Evolutionary conservation across 2,329 filamentous ascomycete species (phyloP), one percentile per base, ranked within the genome.

Genomic region (Fusarium sp.): DNA sequence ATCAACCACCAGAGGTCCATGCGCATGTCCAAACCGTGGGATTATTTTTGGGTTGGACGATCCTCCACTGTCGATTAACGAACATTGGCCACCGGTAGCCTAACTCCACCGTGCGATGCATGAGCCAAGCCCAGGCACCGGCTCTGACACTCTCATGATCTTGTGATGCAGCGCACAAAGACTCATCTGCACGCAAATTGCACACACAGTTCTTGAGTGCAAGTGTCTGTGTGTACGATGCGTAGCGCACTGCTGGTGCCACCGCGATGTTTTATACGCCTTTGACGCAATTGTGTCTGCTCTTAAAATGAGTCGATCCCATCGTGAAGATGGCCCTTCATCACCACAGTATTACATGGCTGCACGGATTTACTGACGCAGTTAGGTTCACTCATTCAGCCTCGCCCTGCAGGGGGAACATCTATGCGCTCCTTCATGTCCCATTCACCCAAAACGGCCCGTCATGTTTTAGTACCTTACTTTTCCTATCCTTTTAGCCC

Each of bases 61-160:
- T 72, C 68, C 68, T 71, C 68, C 68, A 64, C 65, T 59, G 69
- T 63, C 66, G 66, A 74, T 74, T 70, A 66, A 73, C 71, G 71
- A 73, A 53, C 28, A 46, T 41, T 52, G 39, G 58, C 53, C 30
- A 16, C 40, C 30, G 27, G n/a, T 15, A 53, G 46, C 58, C 50
- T 18, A 39, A 37, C 57, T 43, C 41, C 9, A 36, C 52, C 57
- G 41, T 55, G 41, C 43, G 41, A 47, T 64, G 46, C 40, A 53
- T 47, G 51, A 31, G 57, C 55, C 63, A 55, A 30, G 43, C 50
- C 41, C 48, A 41, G 51, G 59, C 39, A 58, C 55, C 40, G 56
- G 57, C 63, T 44, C 37, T 47, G 46, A 56, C 41, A 18, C 52
- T 61, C 56, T 53, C 37, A 48, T 64, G 48, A 60, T 60, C 40